Percentiles rank a stretch among this genome's conserved stretches.
Conservation (phyloP, 768 basidiomycete genomes). For the Rhodotorula sphaerocarpa region DNA sequence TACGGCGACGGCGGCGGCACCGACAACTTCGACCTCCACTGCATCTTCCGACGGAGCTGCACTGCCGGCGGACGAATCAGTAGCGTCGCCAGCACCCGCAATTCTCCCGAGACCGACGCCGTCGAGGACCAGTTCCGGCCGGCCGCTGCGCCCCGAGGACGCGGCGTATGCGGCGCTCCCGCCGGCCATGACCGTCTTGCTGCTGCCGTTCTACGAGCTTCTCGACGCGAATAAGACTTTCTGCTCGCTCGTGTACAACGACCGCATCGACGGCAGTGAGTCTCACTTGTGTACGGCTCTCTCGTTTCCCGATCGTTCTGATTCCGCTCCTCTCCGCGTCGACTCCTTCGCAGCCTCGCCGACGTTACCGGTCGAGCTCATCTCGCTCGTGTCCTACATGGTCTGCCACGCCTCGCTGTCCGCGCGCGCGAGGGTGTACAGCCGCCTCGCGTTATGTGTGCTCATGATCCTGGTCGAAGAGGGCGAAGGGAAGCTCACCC, state of each 20-base stretch:
- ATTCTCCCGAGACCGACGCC: neutral
- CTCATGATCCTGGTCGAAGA: constrained; percentile 32
- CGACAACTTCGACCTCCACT: too few relatives aligned
- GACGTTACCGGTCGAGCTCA: constrained; percentile 13
- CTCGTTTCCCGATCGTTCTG: neutral
- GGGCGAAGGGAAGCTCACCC: constrained; percentile 15
- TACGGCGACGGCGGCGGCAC: neutral
- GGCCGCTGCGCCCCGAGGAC: neutral
- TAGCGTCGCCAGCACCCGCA: neutral
- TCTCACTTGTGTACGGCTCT: neutral
- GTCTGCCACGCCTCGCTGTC: constrained; percentile 27
- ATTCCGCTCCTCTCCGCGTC: neutral
- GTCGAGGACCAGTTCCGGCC: neutral
- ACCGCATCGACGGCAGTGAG: neutral
- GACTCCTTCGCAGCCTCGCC: neutral
- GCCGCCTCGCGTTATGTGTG: constrained; percentile 19
- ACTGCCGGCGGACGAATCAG: too few relatives aligned
- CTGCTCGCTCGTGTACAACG: constrained; percentile 10
- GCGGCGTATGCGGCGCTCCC: constrained; percentile 25
- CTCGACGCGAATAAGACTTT: constrained; percentile 37
- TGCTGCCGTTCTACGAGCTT: constrained; percentile 36
- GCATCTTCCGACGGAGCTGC: too few relatives aligned
- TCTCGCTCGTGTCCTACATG: constrained; percentile 35
- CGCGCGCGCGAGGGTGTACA: constrained; percentile 12
- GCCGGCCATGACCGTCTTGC: constrained; percentile 13